These are phyloP conservation scores for Chaetomium cochliodes DNA, from an alignment of 495 filamentous ascomycete genomes.

Conservation along the genomic window DNA sequence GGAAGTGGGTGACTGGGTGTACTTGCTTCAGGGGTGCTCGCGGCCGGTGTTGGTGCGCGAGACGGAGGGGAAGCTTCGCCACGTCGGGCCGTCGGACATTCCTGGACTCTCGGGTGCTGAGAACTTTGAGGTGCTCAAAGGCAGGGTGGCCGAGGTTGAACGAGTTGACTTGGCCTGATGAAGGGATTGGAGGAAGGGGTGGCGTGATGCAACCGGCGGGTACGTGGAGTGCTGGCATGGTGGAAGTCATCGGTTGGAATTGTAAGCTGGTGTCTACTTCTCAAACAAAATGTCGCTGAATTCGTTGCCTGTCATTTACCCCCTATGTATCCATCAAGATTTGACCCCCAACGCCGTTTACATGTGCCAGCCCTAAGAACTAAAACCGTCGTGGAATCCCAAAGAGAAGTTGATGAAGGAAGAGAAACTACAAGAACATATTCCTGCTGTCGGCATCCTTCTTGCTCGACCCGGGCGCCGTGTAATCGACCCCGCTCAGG, in stretches of 20 bases:
- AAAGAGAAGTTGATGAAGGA: neutral
- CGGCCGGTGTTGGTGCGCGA: neutral
- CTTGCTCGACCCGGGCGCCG: conserved; percentile 31
- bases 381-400: neutral
- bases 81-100: neutral
- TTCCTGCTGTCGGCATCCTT: conserved; percentile 30
- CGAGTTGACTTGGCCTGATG: neutral
- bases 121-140: neutral
- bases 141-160: neutral
- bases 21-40: neutral
- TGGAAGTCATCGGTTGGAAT: too few species aligned
- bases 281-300: too few species aligned
- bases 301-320: too few species aligned
- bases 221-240: too few species aligned
- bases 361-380: neutral
- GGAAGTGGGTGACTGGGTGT: neutral
- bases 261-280: too few species aligned
- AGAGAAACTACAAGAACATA: conserved; percentile 35
- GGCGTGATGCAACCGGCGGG: neutral
- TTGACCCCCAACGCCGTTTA: neutral
- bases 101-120: neutral
- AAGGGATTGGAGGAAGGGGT: neutral
- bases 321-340: too few species aligned
- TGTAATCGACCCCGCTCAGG: conserved; percentile 36
- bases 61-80: neutral